Percentiles rank a stretch among this genome's conserved stretches.
Evolutionary conservation across 2,329 filamentous ascomycete species (phyloP).

Genomic region (Clarireedia homoeocarpa): DNA sequence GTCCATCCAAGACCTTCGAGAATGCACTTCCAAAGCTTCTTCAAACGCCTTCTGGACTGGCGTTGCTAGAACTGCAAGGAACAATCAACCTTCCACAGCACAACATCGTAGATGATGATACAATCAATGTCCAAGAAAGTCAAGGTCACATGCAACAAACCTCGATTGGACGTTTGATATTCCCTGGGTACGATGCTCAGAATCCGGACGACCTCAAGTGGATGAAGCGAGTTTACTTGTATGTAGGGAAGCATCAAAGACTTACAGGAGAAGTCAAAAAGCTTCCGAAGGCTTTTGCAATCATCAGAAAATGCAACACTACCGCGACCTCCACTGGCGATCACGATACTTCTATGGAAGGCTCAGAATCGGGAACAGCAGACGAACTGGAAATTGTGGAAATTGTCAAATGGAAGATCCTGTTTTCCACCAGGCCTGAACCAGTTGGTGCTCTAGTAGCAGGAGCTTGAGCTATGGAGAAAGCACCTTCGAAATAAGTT

Average conservation of each 20-base stretch:
- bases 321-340: constrained; percentile 8
- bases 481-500: too few relatives aligned
- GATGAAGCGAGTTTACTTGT: constrained; percentile 88
- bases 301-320: constrained; percentile 53
- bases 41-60: constrained; percentile 81
- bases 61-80: constrained; percentile 87
- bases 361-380: constrained; percentile 64
- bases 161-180: constrained; percentile 64
- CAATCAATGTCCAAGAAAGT: constrained; percentile 1
- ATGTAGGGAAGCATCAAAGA: constrained; percentile 81
- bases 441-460: constrained; percentile 51
- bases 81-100: constrained; percentile 66
- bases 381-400: constrained; percentile 78
- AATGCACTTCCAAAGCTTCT: constrained; percentile 70
- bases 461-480: background rate
- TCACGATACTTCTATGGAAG: constrained; percentile 25
- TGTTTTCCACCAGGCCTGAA: constrained; percentile 80
- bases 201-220: constrained; percentile 55
- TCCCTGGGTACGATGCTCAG: constrained; percentile 63
- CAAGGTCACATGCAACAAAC: constrained; percentile 32
- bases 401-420: constrained; percentile 76
- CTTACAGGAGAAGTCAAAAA: constrained; percentile 88
- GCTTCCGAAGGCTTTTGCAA: constrained; percentile 66
- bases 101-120: constrained; percentile 26
- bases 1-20: background rate